Base-by-base conservation (phyloP, 2,329 filamentous ascomycete species). In the Neofusicoccum parvum region DNA sequence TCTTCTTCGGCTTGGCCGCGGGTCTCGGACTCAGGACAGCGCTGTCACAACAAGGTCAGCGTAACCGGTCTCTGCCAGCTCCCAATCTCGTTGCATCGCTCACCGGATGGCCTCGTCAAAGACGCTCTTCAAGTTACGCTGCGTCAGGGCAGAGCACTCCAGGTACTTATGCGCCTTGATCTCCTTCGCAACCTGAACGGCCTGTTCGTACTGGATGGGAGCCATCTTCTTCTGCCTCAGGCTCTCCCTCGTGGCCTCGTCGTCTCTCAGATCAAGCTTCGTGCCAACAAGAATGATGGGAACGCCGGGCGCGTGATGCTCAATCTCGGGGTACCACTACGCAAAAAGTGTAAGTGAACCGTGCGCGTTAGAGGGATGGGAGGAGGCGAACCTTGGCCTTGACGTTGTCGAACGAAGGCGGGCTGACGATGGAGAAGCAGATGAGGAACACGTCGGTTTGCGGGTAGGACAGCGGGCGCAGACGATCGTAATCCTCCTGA, bases 101-200 rank as follows among this genome's bases (percentile, higher is more conserved):
- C 82, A 98, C 95, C 95, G 90, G 76, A 99, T 99, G 39, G 95
- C 95, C 81, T 97, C 94, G 76, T 99, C 95, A 76, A 99, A 99
- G 56, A 99, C 95, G 74, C 92, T 96, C 89, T 99, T 99, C 72
- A 99, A 81, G 80, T 97, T 97, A 75, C 94, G 86, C 84, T 98
- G 95, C 43, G 95, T 99, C 71, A 99, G 84, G 54, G 95, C 95
- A 62, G 95, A 98, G 82, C 95, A 99, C 82, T 99, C 95, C 48
- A 98, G 86, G 81, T 99, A 99, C 82, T 97, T 98, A 82, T 95
- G 92, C 51, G 95, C 94, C 76, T 88, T 90, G 80, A 99, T 97
- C 74, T 97, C 94, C 83, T 96, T 96, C 68, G 93, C 92, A 69
- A 94, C 91, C 70, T 89, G 83, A 69, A 97, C 85, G 45, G 93